A percentile compares a stretch with the other conserved stretches of the same genome.
Conservation (phyloP, 2,329 filamentous ascomycete genomes). For the Cladophialophora bantiana region DNA sequence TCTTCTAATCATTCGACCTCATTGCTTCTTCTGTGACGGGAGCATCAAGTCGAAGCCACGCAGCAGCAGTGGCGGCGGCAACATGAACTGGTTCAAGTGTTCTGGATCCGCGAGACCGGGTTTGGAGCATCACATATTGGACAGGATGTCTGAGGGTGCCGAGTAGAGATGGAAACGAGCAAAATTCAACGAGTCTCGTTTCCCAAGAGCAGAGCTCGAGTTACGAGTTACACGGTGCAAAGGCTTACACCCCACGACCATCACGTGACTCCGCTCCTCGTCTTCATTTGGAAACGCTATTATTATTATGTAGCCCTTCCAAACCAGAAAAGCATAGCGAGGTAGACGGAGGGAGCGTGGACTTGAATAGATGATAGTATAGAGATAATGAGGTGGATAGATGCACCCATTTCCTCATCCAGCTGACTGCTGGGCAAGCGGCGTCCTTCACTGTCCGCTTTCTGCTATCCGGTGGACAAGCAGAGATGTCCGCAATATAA, state of each 20-base stretch:
- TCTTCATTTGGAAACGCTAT: too few species aligned
- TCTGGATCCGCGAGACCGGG: too few species aligned
- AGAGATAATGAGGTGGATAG: background rate
- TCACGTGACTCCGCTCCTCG: too few species aligned
- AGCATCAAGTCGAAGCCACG: background rate
- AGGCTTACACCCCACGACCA: too few species aligned
- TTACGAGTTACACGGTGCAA: too few species aligned
- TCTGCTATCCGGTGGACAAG: background rate
- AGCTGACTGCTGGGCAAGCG: slow-evolving; percentile 2
- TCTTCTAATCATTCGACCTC: background rate
- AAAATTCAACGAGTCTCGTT: too few species aligned
- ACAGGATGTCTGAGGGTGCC: too few species aligned
- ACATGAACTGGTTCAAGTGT: background rate
- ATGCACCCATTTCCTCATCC: background rate
- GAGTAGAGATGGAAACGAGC: too few species aligned
- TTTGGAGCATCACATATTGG: too few species aligned
- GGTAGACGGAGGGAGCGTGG: background rate
- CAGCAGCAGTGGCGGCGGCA: background rate
- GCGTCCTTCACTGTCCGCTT: background rate
- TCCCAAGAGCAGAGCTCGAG: too few species aligned
- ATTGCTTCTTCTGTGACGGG: background rate
- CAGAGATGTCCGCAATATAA: background rate
- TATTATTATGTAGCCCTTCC: too few species aligned
- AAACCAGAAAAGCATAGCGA: background rate
- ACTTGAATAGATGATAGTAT: background rate